Evolutionary conservation across 1,139 yeast genomes (phyloP).

Genomic region (Yamadazyma spencermartinsiae): DNA sequence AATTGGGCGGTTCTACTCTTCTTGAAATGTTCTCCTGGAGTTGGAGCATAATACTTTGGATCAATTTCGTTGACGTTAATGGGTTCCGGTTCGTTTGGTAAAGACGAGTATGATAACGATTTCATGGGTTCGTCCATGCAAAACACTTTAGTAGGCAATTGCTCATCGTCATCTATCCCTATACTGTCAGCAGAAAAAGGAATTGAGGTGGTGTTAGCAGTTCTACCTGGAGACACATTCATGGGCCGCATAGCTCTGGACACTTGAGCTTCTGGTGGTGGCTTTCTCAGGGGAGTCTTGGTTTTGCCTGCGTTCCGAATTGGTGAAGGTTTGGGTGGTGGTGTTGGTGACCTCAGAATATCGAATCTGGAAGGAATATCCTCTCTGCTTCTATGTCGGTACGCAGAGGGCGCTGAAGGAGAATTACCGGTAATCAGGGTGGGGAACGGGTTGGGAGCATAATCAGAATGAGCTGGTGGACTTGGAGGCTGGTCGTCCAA

Average conservation of each 20-base stretch:
- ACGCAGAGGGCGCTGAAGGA: background rate
- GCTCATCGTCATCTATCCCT: slow-evolving; percentile 29
- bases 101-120: slow-evolving; percentile 26
- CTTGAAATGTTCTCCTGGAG: slow-evolving; percentile 42
- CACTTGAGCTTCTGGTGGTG: slow-evolving; percentile 18
- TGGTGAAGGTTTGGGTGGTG: background rate
- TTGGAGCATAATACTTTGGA: slow-evolving; percentile 48
- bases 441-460: slow-evolving; percentile 1
- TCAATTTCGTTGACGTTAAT: slow-evolving; percentile 39
- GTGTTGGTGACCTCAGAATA: background rate
- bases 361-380: no score
- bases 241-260: slow-evolving; percentile 3
- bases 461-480: slow-evolving; percentile 16
- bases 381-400: no score
- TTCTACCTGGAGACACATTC: slow-evolving; percentile 5
- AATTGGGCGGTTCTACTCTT: slow-evolving; percentile 5
- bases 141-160: slow-evolving; percentile 38
- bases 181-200: slow-evolving; percentile 51
- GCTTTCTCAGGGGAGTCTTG: slow-evolving; percentile 19
- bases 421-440: background rate
- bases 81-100: slow-evolving; percentile 19
- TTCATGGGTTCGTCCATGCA: slow-evolving; percentile 36
- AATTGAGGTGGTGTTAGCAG: slow-evolving; percentile 26
- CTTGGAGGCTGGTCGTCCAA: slow-evolving; percentile 14
- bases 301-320: slow-evolving; percentile 1